Conservation (phyloP, 495 filamentous ascomycete species). For the Sabuloglossum arenarium region DNA sequence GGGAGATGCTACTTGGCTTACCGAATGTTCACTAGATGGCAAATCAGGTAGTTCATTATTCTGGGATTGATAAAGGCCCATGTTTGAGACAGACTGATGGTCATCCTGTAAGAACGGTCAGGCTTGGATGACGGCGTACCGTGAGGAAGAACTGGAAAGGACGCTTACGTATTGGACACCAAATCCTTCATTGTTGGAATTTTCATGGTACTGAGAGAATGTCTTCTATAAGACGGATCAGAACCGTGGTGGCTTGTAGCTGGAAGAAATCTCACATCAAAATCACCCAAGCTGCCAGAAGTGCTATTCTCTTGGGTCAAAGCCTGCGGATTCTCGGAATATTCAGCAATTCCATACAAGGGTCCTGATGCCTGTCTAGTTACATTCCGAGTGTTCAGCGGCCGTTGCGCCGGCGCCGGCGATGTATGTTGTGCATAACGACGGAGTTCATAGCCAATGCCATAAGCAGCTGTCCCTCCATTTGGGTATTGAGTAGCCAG, state of each 20-base stretch:
- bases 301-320: background rate
- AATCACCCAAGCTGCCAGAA: background rate
- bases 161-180: background rate
- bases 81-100: background rate
- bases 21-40: background rate
- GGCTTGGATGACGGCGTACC: background rate
- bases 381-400: background rate
- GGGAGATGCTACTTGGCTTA: background rate
- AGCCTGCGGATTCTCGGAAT: background rate
- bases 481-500: constrained; percentile 6
- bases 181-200: background rate
- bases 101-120: background rate
- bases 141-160: background rate
- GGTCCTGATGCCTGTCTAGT: background rate
- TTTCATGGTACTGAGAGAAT: background rate
- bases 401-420: constrained; percentile 1
- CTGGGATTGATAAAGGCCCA: background rate
- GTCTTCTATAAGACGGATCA: background rate
- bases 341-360: background rate
- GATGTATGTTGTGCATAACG: background rate
- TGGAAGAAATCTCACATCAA: background rate
- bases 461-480: background rate
- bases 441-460: background rate
- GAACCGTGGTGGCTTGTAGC: background rate
- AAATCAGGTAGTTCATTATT: background rate